Evolutionary conservation across 257 asterid species (phyloP), one percentile per base, ranked within the genome.

Genomic region (Osmanthus fragrans): DNA sequence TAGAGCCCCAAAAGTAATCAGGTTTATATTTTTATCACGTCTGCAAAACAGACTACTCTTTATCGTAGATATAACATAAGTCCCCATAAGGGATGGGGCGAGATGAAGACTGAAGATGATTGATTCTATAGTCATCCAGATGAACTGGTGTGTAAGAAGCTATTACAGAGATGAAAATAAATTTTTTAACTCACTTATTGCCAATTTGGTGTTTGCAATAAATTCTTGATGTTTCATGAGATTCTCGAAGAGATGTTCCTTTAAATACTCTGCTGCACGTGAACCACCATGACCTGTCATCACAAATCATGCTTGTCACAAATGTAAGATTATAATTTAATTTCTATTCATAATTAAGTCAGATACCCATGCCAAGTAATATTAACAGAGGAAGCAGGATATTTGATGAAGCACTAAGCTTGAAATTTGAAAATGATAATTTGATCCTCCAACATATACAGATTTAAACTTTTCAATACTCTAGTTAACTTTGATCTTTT

Each of bases 261-360:
- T 96, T 92, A 96, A 87, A 88, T 23, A 96, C 82, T 96, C 97
- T 36, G 98, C 98, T 40, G 99, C 99, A 23, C 97, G 97, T 68
- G 97, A 86, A 45, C 99, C 99, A 82, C 99, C 98, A 82, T 96
- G 99, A 83, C 99, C 99, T 96, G 91, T 73, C 83, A 85, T 69
- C 70, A 81, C 76, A 85, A 70, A 80, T 68, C 64, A 77, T 71
- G 79, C 73, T 77, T 47, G 80, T 81, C 73, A 84, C 33, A 72
- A 73, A 74, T 76, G 65, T 25, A 45, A 66, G 36, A 63, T 63
- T n/a, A 56, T 56, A n/a, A 5, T 18, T 49, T 3, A n/a, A 56
- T 54, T 54, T 11, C 69, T 25, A 9, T 12, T 63, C 18, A 63
- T 11, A 63, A 11, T 63, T 12, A 63, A 63, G 18, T 25, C 19